Evolutionary conservation across 768 basidiomycete species (phyloP), one percentile per base, ranked within the genome.

Genomic region (Lentinula boryana): DNA sequence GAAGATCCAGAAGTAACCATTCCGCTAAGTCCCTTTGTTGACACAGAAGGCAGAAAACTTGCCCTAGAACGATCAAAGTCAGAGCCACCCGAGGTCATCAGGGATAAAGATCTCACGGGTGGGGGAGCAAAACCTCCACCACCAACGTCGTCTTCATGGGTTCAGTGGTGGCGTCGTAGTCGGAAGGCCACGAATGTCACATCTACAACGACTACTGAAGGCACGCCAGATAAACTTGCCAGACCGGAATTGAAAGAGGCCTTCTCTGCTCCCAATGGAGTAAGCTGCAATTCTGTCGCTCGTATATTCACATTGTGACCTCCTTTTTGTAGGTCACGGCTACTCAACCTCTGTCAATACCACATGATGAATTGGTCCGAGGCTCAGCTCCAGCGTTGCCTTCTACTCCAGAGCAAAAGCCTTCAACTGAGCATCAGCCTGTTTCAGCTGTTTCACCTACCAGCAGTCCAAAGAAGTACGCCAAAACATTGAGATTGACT

Each of bases 401-500:
- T 15, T 80, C 78, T 9, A 80, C 80, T 10, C 80, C 82, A n/a
- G 62, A 75, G n/a, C 68, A 74, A 55, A 60, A 66, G 60, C 73
- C 78, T 15, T 61, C 71, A 12, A 49, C 63, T 23, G 62, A 67
- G 40, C 36, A 58, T 50, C 41, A 64, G 43, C 31, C 62, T n/a
- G 38, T 56, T 15, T 36, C 60, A 4, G 49, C 60, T 33, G 43
- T 62, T 44, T 51, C 36, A 38, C 60, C 59, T 53, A 56, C 41
- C 56, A 64, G 35, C 64, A 68, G 35, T 73, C 18, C 67, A 56
- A 84, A 83, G 69, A 88, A 83, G 67, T 98, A 84, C 69, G 95
- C 91, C 8, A 98, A 99, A 77, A 94, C 96, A 0, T 73, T 99
- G 61, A 83, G 97, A 5, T 74, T 99, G 62, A 94, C 95, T 0